Base-by-base conservation (phyloP, 2,329 filamentous ascomycete genomes). In the Aspergillus novoparasiticus region DNA sequence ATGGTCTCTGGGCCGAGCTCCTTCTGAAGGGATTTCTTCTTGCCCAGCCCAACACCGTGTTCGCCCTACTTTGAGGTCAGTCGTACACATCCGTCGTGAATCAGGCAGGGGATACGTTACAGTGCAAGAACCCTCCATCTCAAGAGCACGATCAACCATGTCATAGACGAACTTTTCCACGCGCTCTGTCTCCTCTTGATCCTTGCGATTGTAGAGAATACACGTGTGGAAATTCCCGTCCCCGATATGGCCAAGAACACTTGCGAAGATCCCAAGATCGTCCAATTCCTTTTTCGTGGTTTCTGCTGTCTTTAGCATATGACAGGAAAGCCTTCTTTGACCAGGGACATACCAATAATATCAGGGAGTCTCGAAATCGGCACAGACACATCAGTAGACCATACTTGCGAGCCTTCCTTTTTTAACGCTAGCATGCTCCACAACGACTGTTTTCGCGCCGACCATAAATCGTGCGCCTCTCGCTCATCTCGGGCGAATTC, bases 171-270 rank as follows among this genome's bases (percentile, higher is more conserved):
- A 93, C 60, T 84, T 85, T 75, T 95, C 91, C 1, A 95, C 92
- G 68, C 90, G 91, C 48, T 85, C 89, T 61, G 86, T 86, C 78
- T 97, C 91, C 30, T 83, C 87, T 3, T 86, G 84, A 60, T 93
- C 83, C 28, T 83, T 84, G 30, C 86, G 86, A 78, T 95, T 87
- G 76, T 96, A 97, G 80, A 97, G 90, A 78, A 97, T 95, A 74
- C 90, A 92, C 75, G 94, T 90, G 76, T 97, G 94, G 81, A 97
- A 97, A 78, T 97, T 97, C 43, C 94, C 94, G 73, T 97, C 94
- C 14, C 94, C 94, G 61, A 97, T 90, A 73, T 97, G 94, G 3
- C 94, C 94, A 4, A 97, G 82, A 32, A 96, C 91, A 71, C 90
- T 93, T 1, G 93, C 92, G 75, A 97, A 96, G 1, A 97, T 80